Conservation (phyloP, 2,329 filamentous ascomycete species). For the Cladosporium sp. region DNA sequence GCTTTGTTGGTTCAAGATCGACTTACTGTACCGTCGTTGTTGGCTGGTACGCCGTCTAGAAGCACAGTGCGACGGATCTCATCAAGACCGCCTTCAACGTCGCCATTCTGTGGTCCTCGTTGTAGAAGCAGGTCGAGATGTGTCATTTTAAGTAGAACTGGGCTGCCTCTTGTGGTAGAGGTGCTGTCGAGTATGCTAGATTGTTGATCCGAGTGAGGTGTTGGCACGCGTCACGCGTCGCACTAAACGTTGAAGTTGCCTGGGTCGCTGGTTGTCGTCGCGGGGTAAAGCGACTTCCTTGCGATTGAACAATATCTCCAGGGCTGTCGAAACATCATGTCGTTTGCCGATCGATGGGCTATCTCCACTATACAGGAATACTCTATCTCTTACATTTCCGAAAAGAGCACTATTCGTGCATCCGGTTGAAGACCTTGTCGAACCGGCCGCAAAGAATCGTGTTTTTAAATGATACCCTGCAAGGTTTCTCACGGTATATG, state of each 20-base stretch:
- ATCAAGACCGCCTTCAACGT: constrained; percentile 67
- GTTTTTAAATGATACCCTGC: neutral
- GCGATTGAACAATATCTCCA: neutral
- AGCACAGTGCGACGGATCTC: constrained; percentile 73
- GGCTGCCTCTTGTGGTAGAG: neutral
- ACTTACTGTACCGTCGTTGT: constrained; percentile 77
- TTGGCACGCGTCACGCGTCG: constrained; percentile 5
- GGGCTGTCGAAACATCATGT: neutral
- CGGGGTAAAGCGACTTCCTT: neutral
- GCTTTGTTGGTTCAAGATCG: neutral
- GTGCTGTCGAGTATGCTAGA: neutral
- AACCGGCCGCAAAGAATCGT: too few species aligned
- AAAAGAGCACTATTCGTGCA: too few species aligned
- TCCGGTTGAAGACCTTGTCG: too few species aligned
- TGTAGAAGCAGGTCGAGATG: constrained; percentile 74
- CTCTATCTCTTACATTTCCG: too few species aligned
- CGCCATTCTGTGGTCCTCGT: constrained; percentile 74
- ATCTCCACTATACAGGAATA: too few species aligned
- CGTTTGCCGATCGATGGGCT: too few species aligned
- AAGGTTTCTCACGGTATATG: neutral
- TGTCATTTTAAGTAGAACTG: constrained; percentile 31
- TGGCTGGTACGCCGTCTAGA: constrained; percentile 73
- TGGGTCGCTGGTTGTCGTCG: neutral
- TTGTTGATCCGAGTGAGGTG: neutral
- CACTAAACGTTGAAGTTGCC: neutral